These are phyloP conservation scores for Saccharomyces kudriavzevii DNA, from an alignment of 805 yeast species.

Conservation along the genomic window DNA sequence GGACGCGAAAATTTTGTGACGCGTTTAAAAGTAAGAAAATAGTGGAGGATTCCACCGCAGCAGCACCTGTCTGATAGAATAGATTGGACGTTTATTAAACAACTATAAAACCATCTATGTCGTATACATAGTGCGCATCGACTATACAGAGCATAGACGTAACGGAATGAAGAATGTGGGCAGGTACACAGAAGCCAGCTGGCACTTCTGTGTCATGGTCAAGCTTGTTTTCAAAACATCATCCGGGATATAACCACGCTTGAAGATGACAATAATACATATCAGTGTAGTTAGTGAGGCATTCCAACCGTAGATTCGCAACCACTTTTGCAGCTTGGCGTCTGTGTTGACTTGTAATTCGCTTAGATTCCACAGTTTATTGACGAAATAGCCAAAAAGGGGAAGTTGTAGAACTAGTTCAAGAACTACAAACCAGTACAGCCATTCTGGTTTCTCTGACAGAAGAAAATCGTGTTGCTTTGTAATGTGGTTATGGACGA, in stretches of 20 bases:
- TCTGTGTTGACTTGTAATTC: slow-evolving; percentile 4
- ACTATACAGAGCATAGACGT: slow-evolving; percentile 11
- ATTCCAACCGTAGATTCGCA: slow-evolving; percentile 68
- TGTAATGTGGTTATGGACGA: slow-evolving; percentile 53
- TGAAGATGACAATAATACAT: slow-evolving; percentile 50
- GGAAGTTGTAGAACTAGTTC: slow-evolving; percentile 79
- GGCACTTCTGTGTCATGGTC: slow-evolving; percentile 16
- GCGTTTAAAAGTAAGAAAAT: not conserved
- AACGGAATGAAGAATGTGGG: slow-evolving; percentile 29
- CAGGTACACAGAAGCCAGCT: slow-evolving; percentile 21
- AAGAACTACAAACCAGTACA: slow-evolving; percentile 57
- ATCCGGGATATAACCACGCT: slow-evolving; percentile 21
- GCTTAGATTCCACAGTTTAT: slow-evolving; percentile 1
- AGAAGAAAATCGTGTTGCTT: slow-evolving; percentile 68
- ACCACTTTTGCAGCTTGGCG: slow-evolving; percentile 20
- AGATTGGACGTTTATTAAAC: not conserved
- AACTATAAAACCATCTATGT: not conserved
- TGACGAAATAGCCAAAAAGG: slow-evolving; percentile 43
- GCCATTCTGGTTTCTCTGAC: slow-evolving; percentile 58
- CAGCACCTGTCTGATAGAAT: too few relatives aligned
- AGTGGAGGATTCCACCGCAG: not conserved
- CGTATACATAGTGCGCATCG: not conserved
- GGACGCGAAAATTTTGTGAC: not conserved
- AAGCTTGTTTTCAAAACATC: slow-evolving; percentile 5
- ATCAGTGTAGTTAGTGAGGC: slow-evolving; percentile 74